phyloP scores from a whole-genome alignment of 2,329 filamentous ascomycete species.

The Leptodontidium sp. region DNA sequence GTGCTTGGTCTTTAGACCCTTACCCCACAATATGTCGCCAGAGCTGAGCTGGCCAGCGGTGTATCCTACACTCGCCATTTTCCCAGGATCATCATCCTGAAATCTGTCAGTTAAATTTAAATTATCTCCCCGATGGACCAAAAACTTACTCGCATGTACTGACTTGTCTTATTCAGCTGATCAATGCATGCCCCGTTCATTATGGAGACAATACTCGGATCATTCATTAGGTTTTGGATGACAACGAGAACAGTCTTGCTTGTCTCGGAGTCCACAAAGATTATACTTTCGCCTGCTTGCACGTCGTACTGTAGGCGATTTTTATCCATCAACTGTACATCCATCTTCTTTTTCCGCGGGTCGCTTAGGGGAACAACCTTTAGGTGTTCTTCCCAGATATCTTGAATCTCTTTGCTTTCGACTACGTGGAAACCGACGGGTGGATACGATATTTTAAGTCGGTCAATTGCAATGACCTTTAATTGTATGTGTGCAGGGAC shows the following conservation, averaged over 20 bases:
- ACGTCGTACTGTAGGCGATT: not conserved
- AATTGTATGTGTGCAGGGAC: not conserved
- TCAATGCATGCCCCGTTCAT: not conserved
- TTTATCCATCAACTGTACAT: not conserved
- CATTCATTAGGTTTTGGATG: not conserved
- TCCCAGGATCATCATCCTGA: not conserved
- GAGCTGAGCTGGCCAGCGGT: not conserved
- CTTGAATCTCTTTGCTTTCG: not conserved
- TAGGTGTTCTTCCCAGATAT: not conserved
- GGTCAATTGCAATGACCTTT: not conserved
- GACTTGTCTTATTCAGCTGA: not conserved
- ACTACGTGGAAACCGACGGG: not conserved
- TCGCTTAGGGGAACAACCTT: not conserved
- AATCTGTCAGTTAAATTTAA: not conserved
- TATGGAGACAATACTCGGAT: not conserved
- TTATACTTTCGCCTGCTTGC: not conserved
- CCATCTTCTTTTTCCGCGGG: not conserved
- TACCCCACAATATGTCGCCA: not conserved
- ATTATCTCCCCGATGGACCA: not conserved
- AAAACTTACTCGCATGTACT: not conserved
- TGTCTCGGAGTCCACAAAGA: not conserved
- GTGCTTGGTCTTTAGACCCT: not conserved
- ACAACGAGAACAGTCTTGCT: not conserved
- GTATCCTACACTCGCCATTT: conserved; percentile 2
- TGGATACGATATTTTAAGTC: not conserved